phyloP scores from a whole-genome alignment of 352 stramenopile genomes.

The Globisporangium okanoganense region DNA sequence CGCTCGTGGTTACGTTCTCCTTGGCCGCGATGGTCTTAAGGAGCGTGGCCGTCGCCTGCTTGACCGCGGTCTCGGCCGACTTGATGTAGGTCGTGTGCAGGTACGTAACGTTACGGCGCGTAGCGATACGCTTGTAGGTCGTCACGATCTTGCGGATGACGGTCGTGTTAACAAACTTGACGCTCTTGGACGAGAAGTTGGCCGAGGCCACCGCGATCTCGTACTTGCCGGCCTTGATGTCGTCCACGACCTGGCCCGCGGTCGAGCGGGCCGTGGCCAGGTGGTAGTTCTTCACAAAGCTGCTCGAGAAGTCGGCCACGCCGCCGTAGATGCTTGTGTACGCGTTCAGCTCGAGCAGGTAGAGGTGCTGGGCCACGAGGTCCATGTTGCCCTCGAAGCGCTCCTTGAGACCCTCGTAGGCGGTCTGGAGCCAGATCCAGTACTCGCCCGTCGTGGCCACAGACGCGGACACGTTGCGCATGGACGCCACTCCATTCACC shows the following conservation, averaged over 20 bases:
- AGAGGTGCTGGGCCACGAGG: constrained; percentile 55
- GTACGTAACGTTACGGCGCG: constrained; percentile 21
- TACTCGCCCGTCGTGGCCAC: constrained; percentile 54
- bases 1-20: constrained; percentile 17
- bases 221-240: constrained; percentile 38
- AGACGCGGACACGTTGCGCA: constrained; percentile 29
- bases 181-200: constrained; percentile 33
- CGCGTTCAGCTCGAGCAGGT: constrained; percentile 57
- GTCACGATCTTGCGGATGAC: constrained; percentile 28
- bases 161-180: constrained; percentile 42
- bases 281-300: constrained; percentile 53
- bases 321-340: constrained; percentile 48
- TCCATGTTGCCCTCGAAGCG: constrained; percentile 60
- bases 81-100: constrained; percentile 26
- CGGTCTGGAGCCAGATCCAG: constrained; percentile 58
- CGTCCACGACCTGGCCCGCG: constrained; percentile 49
- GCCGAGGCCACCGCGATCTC: constrained; percentile 37
- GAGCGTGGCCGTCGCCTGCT: constrained; percentile 10
- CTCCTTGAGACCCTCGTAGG: constrained; percentile 49
- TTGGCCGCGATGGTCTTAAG: constrained; percentile 7
- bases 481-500: constrained; percentile 28
- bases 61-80: constrained; percentile 17
- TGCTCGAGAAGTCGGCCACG: constrained; percentile 37
- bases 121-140: constrained; percentile 22
- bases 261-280: constrained; percentile 40